Evolutionary conservation across 2,329 filamentous ascomycete species (phyloP), one percentile per base, ranked within the genome.

Genomic region (Xylaria sp.): DNA sequence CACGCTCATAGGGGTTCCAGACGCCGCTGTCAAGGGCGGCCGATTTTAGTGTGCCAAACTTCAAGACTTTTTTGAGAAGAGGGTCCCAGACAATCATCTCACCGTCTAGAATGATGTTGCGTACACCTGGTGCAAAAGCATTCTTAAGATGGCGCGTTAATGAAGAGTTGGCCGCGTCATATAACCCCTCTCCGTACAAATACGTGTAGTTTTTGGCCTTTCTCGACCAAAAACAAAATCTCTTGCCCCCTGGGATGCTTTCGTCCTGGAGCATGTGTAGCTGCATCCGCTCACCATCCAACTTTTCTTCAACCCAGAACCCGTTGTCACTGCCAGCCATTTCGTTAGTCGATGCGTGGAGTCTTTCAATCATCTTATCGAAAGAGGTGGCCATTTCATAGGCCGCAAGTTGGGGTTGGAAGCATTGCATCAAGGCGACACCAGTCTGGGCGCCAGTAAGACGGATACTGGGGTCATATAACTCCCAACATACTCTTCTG

Each of bases 51-150:
- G 93, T 96, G 7, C 96, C 96, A 77, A 99, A 99, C 0, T 91
- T 89, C 17, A 97, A 91, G 59, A 96, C 92, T 62, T 91, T 91
- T 80, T 97, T 92, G 56, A 92, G 84, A 50, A 90, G 88, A 67
- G 94, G 92, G 76, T 98, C 93, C 96, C 96, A 99, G 0, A 94
- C 97, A 65, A 99, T 94, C 96, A 99, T 99, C 78, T 99, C 96
- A 10, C 96, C 96, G 74, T 99, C 96, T 0, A 99, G 84, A 56
- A 99, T 97, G 70, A 97, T 85, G 75, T 92, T 97, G 17, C 90
- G 85, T 0, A 98, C 93, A 1, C 90, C 89, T 0, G 88, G 82
- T 1, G 89, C 84, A 77, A 99, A 98, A 0, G 93, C 93, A 45
- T 88, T 84, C 59, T 88, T 88, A 22, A 98, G 82, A 76, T 97